These are phyloP conservation scores for Isabelozyma gotoi DNA, from an alignment of 805 yeast genomes.

Conservation along the genomic window DNA sequence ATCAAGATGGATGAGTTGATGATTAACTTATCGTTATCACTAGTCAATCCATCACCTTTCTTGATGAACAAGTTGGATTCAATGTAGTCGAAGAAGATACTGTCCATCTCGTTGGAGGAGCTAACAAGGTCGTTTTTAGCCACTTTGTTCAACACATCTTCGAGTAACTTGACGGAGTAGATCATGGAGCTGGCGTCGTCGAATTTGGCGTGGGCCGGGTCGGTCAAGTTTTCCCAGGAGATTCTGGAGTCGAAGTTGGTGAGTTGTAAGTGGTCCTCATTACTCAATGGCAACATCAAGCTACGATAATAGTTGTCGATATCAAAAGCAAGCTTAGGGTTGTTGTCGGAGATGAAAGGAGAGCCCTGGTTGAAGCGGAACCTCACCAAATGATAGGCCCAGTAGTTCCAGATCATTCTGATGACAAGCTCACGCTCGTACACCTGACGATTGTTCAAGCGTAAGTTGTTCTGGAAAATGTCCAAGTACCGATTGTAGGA, in stretches of 20 bases:
- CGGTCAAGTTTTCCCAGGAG: constrained; percentile 6
- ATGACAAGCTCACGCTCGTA: constrained; percentile 21
- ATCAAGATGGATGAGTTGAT: constrained; percentile 34
- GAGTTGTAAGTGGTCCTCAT: constrained; percentile 6
- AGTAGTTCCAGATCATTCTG: constrained; percentile 24
- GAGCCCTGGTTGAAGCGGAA: constrained; percentile 17
- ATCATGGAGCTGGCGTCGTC: constrained; percentile 10
- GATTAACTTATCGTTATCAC: constrained; percentile 21
- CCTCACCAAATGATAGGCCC: constrained; percentile 11
- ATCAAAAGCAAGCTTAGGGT: too few species aligned
- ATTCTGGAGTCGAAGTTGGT: constrained; percentile 4
- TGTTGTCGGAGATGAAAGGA: too few species aligned
- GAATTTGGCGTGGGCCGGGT: neutral
- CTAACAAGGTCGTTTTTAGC: constrained; percentile 2
- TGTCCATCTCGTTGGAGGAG: too few species aligned
- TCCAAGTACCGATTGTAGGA: constrained; percentile 17
- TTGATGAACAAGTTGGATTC: constrained; percentile 3
- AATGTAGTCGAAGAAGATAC: constrained; percentile 8
- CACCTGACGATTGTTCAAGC: constrained; percentile 14
- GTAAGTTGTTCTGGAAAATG: constrained; percentile 2
- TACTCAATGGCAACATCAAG: constrained; percentile 18
- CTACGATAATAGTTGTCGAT: constrained; percentile 8
- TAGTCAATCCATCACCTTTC: constrained; percentile 2
- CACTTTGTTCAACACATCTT: constrained; percentile 8
- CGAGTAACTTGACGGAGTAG: constrained; percentile 10